Base-by-base conservation (phyloP, 2,329 filamentous ascomycete genomes). In the Sclerotinia minor region DNA sequence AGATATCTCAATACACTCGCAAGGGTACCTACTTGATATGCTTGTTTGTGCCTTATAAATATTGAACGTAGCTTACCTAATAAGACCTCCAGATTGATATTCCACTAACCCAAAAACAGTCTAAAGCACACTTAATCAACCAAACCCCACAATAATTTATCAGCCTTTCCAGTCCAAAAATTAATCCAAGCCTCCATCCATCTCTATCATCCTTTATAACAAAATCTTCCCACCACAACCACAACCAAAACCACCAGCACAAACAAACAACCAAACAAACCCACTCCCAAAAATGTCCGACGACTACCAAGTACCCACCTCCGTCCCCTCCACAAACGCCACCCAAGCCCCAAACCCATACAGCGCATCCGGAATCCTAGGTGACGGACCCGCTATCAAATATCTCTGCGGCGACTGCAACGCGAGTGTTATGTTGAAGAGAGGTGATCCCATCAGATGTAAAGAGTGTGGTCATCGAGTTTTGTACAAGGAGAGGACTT, bases 401-500 rank as follows among this genome's bases (percentile, higher is more conserved):
- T 92, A 92, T 79, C 82, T 88, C 74, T 96, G 92, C 82, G 92
- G 92, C 77, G 92, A 96, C 81, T 97, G 92, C 83, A 92, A 91
- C 69, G 83, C 86, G 71, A 89, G 91, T 74, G 91, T 94, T 55
- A 84, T 86, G 24, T 82, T 96, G 74, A 90, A 90, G 79, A 87
- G 89, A 73, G 89, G 88, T 71, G 92, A 95, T 75, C 88, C 90
- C 45, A 94, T 96, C 73, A 85, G 92, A 38, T 97, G 93, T 84
- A 91, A 92, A 79, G 91, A 94, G 81, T 99, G 95, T 79, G 95
- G 95, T 9, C 95, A 97, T 76, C 89, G 95, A 72, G 93, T 99
- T 70, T 81, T 99, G 73, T 98, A 98, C 82, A 99, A 99, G 87
- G 92, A 97, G 86, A 83, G 95, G 77, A 99, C 95, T 45, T 50